Conservation (phyloP, 1,284 basidiomycete species). For the Leccinum solheimii region DNA sequence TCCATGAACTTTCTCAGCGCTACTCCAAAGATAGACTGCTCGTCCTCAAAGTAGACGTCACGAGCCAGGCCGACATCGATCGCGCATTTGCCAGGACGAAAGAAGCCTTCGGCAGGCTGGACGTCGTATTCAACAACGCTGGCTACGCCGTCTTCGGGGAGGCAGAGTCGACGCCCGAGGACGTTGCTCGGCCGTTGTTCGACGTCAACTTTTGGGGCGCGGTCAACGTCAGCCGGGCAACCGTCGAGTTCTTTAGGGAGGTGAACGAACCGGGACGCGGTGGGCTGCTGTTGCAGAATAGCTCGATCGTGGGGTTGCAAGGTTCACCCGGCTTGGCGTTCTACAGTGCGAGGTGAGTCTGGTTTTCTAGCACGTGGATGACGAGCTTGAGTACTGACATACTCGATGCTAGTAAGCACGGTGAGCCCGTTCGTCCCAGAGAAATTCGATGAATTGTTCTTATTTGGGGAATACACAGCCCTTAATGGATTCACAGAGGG, state of each 20-base stretch:
- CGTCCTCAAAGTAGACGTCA: slow-evolving; percentile 10
- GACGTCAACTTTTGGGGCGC: slow-evolving; percentile 28
- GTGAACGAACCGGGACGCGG: slow-evolving; percentile 17
- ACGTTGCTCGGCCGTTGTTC: slow-evolving; percentile 13
- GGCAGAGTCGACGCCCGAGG: slow-evolving; percentile 6
- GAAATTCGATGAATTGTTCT: not conserved
- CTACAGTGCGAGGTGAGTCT: slow-evolving; percentile 5
- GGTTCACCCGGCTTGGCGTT: not conserved
- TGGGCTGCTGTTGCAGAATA: slow-evolving; percentile 7
- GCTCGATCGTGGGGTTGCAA: not conserved
- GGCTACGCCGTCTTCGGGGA: slow-evolving; percentile 12
- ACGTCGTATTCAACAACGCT: slow-evolving; percentile 21
- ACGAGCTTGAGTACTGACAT: not conserved
- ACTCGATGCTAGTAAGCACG: slow-evolving; percentile 3
- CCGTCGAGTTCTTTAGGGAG: slow-evolving; percentile 21
- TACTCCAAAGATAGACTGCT: slow-evolving; percentile 5
- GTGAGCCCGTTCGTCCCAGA: not conserved
- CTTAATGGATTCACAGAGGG: slow-evolving; percentile 21
- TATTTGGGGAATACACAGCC: slow-evolving; percentile 2
- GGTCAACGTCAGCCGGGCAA: slow-evolving; percentile 13
- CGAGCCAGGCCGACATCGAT: slow-evolving; percentile 7
- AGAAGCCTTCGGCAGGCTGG: slow-evolving; percentile 9
- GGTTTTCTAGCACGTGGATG: no score
- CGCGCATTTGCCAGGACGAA: slow-evolving; percentile 11
- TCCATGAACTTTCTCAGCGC: not conserved